Base-by-base conservation (phyloP, 108 stramenopile species). In the Schizochytrium sp. region DNA sequence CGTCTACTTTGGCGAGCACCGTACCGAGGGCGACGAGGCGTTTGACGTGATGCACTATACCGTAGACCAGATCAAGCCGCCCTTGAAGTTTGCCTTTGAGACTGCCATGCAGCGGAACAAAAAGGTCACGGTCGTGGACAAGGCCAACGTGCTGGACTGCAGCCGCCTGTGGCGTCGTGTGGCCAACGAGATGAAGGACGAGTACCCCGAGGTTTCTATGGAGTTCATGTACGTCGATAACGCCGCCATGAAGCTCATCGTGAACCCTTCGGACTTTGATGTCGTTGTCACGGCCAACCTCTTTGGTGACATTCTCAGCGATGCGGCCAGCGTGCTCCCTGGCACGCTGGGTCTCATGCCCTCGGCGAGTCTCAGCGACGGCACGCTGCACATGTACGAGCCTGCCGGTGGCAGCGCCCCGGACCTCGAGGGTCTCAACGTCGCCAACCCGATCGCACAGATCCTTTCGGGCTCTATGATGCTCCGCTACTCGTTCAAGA, bases 151-250 rank as follows among this genome's bases (percentile, higher is more conserved):
- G 6, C 95, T 99, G 93, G 98, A 98, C 91, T 97, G 98, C 58
- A 96, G 96, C 90, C 98, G 98, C 90, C 94, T 99, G 59, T 99
- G 98, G 98, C 91, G 97, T 76, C 97, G 98, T 44, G 97, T 99
- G 48, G 96, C 97, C 69, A 97, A 95, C 14, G 93, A 96, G 60
- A 95, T 97, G 88, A 57, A 72, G 34, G 58, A 43, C 51, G 94
- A 96, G 72, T 97, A 96, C 91, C 92, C 96, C 0, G 95, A 96
- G 63, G 96, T 99, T 43, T 95, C 97, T 89, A 93, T 98, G 76
- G 95, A 94, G 41, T 97, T 98, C 94, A 98, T 98, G 98, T 99
- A 99, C 91, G 97, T 98, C 47, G 98, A 99, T 90, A 99, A 99
- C 92, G 97, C 97, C 60, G 98, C 98, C 89, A 98, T 98, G 98